Evolutionary conservation across 1,284 basidiomycete species (phyloP).

Genomic region (Leucocoprinus gongylophorus): DNA sequence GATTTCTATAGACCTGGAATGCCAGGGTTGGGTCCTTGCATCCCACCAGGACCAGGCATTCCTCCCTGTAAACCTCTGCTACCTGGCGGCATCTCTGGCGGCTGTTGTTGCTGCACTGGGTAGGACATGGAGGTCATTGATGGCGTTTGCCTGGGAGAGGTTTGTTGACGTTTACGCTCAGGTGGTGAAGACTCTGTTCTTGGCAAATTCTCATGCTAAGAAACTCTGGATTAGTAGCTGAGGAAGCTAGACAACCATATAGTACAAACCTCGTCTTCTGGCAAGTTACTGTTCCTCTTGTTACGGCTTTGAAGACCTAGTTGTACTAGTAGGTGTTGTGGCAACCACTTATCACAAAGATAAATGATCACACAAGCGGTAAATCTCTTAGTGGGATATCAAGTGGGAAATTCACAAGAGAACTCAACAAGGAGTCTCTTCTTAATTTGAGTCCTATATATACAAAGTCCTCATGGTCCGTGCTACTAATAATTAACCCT

Average conservation of each 20-base stretch:
- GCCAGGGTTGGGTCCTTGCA: slow-evolving; percentile 8
- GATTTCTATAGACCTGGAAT: slow-evolving; percentile 9
- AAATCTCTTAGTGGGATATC: no score
- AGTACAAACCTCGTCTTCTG: slow-evolving; percentile 54
- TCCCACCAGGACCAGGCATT: slow-evolving; percentile 6
- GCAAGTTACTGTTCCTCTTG: slow-evolving; percentile 64
- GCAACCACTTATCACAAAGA: no score
- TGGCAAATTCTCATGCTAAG: slow-evolving; percentile 44
- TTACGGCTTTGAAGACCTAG: slow-evolving; percentile 27
- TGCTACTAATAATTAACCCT: no score
- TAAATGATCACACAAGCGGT: no score
- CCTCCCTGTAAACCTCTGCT: slow-evolving; percentile 4
- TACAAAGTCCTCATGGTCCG: no score
- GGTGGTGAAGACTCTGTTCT: slow-evolving; percentile 58
- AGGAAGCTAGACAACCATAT: neutral
- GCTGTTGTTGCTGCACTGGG: slow-evolving; percentile 12
- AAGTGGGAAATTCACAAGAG: no score
- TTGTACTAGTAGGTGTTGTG: slow-evolving; percentile 31
- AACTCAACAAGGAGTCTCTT: no score
- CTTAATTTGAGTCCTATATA: no score
- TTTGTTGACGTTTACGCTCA: slow-evolving; percentile 51
- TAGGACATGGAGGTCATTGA: slow-evolving; percentile 16
- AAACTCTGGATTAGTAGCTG: slow-evolving; percentile 1
- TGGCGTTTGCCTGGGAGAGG: slow-evolving; percentile 40
- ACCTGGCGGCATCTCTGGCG: slow-evolving; percentile 6